A percentile compares a stretch with the other conserved stretches of the same genome.
Evolutionary conservation across 2,329 filamentous ascomycete species (phyloP).

Genomic region (Aureobasidium sp.): DNA sequence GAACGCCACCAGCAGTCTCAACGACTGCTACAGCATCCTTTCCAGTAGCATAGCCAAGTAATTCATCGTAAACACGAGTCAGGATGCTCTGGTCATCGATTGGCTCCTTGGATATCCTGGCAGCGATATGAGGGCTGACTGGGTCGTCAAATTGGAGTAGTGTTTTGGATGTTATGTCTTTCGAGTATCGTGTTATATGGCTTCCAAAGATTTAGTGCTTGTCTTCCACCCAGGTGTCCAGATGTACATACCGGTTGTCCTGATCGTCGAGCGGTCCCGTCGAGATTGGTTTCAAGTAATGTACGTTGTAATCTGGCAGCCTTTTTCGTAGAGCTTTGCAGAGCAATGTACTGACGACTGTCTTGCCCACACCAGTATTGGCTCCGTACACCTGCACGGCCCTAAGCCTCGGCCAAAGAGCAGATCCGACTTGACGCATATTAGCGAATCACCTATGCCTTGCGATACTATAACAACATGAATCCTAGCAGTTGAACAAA

Average conservation of each 20-base stretch:
- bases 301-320: slow-evolving; percentile 41
- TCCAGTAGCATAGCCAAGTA: slow-evolving; percentile 33
- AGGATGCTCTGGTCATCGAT: slow-evolving; percentile 25
- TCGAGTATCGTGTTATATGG: slow-evolving; percentile 54
- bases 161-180: slow-evolving; percentile 49
- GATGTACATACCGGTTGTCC: slow-evolving; percentile 53
- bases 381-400: slow-evolving; percentile 72
- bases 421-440: slow-evolving; percentile 43
- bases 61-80: slow-evolving; percentile 33
- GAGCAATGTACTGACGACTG: slow-evolving; percentile 65
- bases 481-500: not conserved
- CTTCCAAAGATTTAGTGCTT: slow-evolving; percentile 33
- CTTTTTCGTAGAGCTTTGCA: slow-evolving; percentile 51
- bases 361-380: slow-evolving; percentile 81
- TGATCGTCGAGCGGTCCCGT: slow-evolving; percentile 63
- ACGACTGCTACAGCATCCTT: slow-evolving; percentile 56
- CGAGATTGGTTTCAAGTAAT: slow-evolving; percentile 74
- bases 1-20: slow-evolving; percentile 75
- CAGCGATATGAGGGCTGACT: slow-evolving; percentile 71
- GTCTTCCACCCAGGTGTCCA: not conserved
- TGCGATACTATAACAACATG: not conserved
- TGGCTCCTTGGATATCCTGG: slow-evolving; percentile 27
- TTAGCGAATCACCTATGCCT: not conserved
- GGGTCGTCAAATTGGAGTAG: slow-evolving; percentile 66
- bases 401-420: slow-evolving; percentile 60